Base-by-base conservation (phyloP, 805 yeast genomes). In the Kuraishia capsulata region DNA sequence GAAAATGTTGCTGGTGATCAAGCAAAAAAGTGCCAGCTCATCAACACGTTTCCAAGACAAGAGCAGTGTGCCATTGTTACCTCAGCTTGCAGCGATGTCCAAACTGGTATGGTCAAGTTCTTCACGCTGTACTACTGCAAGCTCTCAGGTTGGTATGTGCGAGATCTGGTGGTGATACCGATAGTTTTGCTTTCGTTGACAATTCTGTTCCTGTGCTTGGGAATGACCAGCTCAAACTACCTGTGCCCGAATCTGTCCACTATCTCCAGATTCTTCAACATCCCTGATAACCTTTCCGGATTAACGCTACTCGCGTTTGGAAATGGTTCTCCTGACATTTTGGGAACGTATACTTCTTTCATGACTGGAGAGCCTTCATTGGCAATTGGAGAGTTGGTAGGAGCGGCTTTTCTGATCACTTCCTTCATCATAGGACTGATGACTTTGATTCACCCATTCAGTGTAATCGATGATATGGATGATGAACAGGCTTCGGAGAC, bases 371-470 rank as follows among this genome's bases (percentile, higher is more conserved):
- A 81, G 13, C 77, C 80, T 0, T 72, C 86, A 0, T 62, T 90
- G 52, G 97, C 97, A 0, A 60, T 90, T 5, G 92, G 96, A 1
- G 97, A 89, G 54, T 64, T 90, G n/a, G 59, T 88, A 24, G 97
- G 98, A 1, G 92, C 96, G 2, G 84, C 94, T 0, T 74, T 83
- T 33, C 88, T 92, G 51, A 76, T 89, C 14, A 69, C 83, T 3
- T 76, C 90, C 1, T 81, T 86, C 10, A 84, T 90, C 0, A 67
- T 85, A 19, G 97, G 97, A 0, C 56, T 76, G 0, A 82, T 90
- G 73, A 81, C 85, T 0, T 54, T 88, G 0, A 55, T 78, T 1
- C 67, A 71, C 28, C 89, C 95, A 0, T 78, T 80, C 43, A 14
- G 16, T 3, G 36, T 23, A 5, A 28, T 20, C 26, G 37, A 37